phyloP scores from a whole-genome alignment of 352 stramenopile species.

The Pythium phragmitis region DNA sequence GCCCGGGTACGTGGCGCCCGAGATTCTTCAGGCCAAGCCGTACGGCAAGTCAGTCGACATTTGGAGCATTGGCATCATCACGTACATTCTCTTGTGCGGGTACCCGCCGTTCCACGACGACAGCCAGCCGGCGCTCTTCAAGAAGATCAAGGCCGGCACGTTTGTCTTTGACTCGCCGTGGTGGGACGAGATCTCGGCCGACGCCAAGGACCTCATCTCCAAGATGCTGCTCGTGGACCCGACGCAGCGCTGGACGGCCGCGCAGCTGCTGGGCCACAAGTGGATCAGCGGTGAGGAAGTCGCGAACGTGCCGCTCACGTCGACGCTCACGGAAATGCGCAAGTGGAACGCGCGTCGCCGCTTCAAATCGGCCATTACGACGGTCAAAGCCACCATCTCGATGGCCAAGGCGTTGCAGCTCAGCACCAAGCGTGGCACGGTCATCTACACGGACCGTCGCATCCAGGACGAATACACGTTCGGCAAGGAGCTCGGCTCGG shows the following conservation, averaged over 20 bases:
- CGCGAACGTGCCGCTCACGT: slow-evolving; percentile 77
- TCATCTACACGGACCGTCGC: slow-evolving; percentile 30
- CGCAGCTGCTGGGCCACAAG: slow-evolving; percentile 71
- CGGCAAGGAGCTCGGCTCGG: slow-evolving; percentile 45
- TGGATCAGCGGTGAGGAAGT: slow-evolving; percentile 85
- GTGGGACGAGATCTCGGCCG: slow-evolving; percentile 71
- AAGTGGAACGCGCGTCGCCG: slow-evolving; percentile 94
- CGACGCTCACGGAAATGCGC: slow-evolving; percentile 85
- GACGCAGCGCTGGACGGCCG: slow-evolving; percentile 68
- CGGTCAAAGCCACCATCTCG: slow-evolving; percentile 78
- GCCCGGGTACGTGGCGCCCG: slow-evolving; percentile 72
- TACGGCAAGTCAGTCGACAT: slow-evolving; percentile 88
- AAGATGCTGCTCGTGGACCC: slow-evolving; percentile 89
- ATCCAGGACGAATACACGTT: slow-evolving; percentile 38
- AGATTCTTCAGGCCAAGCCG: slow-evolving; percentile 70
- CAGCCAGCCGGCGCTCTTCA: slow-evolving; percentile 85
- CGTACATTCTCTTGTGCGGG: slow-evolving; percentile 82
- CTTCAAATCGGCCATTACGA: slow-evolving; percentile 93
- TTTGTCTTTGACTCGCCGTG: slow-evolving; percentile 83
- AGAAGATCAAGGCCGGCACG: slow-evolving; percentile 64
- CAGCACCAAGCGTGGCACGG: slow-evolving; percentile 28
- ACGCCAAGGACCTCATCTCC: slow-evolving; percentile 89
- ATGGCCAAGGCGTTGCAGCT: slow-evolving; percentile 69
- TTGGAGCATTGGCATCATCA: slow-evolving; percentile 91
- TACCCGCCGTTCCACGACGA: slow-evolving; percentile 90